Percentiles rank a stretch among this genome's conserved stretches.
Conservation (phyloP, 1,284 basidiomycete genomes). For the Caloboletus firmus region DNA sequence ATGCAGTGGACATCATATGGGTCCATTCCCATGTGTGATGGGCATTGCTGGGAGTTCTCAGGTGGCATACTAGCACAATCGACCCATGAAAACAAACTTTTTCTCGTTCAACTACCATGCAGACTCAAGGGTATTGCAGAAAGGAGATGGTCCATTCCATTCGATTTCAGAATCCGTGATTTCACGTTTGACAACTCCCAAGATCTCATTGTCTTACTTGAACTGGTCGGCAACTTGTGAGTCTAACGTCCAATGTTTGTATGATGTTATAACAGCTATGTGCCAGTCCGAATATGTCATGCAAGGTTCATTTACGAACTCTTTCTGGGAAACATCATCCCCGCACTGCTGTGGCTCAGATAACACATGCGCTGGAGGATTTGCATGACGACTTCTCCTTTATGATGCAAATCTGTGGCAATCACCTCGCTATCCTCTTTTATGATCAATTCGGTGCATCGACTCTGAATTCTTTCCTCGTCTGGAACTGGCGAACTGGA, state of each 20-base stretch:
- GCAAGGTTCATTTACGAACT: constrained; percentile 30
- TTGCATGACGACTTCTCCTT: constrained; percentile 14
- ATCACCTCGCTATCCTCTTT: constrained; percentile 24
- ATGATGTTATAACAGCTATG: background rate
- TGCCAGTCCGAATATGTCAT: constrained; percentile 22
- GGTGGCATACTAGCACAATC: constrained; percentile 57
- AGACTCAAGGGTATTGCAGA: constrained; percentile 46
- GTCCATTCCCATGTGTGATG: constrained; percentile 39
- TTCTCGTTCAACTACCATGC: constrained; percentile 51
- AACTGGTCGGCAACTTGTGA: constrained; percentile 32
- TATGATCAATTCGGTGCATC: constrained; percentile 3
- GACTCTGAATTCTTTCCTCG: constrained; percentile 33
- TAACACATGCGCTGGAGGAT: constrained; percentile 11
- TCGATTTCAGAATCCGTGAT: constrained; percentile 50
- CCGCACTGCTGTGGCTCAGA: constrained; percentile 5
- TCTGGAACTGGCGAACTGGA: constrained; percentile 64
- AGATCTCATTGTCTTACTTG: constrained; percentile 54
- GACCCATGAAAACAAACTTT: constrained; percentile 28
- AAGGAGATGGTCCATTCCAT: constrained; percentile 46
- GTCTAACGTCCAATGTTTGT: constrained; percentile 3
- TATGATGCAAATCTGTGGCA: constrained; percentile 33
- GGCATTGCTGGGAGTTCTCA: constrained; percentile 54
- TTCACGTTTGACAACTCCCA: constrained; percentile 62
- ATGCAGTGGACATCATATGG: constrained; percentile 40
- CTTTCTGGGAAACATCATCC: constrained; percentile 30